These are phyloP conservation scores for Pulveroboletus sp. DNA, from an alignment of 768 basidiomycete species.

Conservation along the genomic window DNA sequence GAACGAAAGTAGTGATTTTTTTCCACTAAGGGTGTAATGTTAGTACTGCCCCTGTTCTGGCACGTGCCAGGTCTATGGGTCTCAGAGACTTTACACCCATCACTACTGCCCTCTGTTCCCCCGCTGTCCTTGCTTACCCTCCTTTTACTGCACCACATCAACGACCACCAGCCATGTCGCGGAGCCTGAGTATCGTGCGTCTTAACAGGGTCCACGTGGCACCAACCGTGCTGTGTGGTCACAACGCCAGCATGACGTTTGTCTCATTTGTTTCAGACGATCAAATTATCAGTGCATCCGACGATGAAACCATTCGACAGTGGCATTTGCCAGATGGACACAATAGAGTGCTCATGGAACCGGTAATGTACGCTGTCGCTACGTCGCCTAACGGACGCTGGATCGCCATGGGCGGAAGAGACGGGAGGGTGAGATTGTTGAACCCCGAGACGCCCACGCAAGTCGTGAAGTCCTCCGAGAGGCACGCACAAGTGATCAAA, in stretches of 20 bases:
- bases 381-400: constrained; percentile 7
- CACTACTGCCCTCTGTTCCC: too few species aligned
- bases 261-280: constrained; percentile 16
- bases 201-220: neutral
- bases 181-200: neutral
- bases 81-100: too few species aligned
- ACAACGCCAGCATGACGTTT: constrained; percentile 8
- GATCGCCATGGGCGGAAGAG: constrained; percentile 17
- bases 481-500: constrained; percentile 4
- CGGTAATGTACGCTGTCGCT: neutral
- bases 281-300: constrained; percentile 17
- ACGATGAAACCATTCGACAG: constrained; percentile 15
- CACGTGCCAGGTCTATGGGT: too few species aligned
- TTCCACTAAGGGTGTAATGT: too few species aligned
- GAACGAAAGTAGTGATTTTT: too few species aligned
- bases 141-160: neutral
- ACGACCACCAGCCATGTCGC: constrained; percentile 2
- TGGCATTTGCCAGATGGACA: constrained; percentile 9
- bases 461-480: neutral
- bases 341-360: constrained; percentile 4
- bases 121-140: too few species aligned
- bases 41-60: too few species aligned
- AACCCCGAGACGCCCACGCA: neutral
- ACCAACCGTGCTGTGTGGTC: constrained; percentile 11
- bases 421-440: constrained; percentile 11